Evolutionary conservation across 108 stramenopile genomes (phyloP), one percentile per base, ranked within the genome.

Genomic region (Cyclotella choctawhatcheeana): DNA sequence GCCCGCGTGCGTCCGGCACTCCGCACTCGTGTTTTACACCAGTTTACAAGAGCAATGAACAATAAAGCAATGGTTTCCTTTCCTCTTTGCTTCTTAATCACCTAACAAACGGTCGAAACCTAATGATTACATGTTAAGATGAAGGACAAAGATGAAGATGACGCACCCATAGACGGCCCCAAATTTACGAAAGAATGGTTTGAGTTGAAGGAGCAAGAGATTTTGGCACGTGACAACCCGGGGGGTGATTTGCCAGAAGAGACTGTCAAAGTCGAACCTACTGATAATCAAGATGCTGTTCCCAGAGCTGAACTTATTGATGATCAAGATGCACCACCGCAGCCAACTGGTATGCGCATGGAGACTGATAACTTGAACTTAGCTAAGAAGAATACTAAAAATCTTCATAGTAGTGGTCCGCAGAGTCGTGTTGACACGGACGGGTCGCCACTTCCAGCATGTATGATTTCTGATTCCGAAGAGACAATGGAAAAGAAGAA

Each of bases 181-280:
- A 48, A 48, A 48, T 48, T 48, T n/a, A 48, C 16, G 16, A 48
- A n/a, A n/a, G 47, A 48, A n/a, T 48, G 47, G 47, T 48, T 48
- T 48, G 16, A n/a, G n/a, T n/a, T 48, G 47, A 48, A 48, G n/a
- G 47, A 48, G 47, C 47, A 48, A 48, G 47, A 48, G 47, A 48
- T 48, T n/a, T 48, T n/a, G 47, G 47, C 47, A 48, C 8, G n/a
- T 48, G n/a, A 10, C n/a, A n/a, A 48, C 47, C 4, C 47, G 8
- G 47, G 18, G n/a, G 47, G 17, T n/a, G 47, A 48, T n/a, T 10
- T 10, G n/a, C 18, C 47, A 48, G 47, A 48, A n/a, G 47, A 48
- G 47, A n/a, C 47, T 40, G 37, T 40, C 37, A 40, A 40, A 8
- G 37, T 40, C 12, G 37, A 40, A 40, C 37, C 37, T 40, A 40